Conservation (phyloP, 352 stramenopile genomes). For the Phytopythium mirpurense region DNA sequence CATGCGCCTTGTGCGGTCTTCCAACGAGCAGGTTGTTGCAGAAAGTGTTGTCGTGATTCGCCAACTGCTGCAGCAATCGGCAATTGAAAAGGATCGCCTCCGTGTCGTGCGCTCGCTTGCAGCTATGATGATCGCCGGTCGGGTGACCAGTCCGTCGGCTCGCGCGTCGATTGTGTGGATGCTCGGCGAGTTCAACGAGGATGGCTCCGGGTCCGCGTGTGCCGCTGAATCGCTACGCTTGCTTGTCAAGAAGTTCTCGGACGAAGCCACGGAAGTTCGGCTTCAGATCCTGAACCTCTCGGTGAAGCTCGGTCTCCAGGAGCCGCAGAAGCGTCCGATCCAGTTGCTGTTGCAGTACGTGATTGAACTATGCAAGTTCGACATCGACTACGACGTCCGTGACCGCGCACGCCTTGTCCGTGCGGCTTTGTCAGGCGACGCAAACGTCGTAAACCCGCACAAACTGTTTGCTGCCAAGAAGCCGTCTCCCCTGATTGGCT, state of each 20-base stretch:
- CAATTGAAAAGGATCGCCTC: constrained; percentile 73
- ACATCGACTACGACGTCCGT: constrained; percentile 90
- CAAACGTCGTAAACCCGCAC: constrained; percentile 51
- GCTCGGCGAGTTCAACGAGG: constrained; percentile 85
- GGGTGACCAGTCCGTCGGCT: constrained; percentile 66
- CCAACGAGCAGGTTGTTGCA: constrained; percentile 89
- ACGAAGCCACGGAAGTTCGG: constrained; percentile 87
- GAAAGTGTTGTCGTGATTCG: constrained; percentile 95
- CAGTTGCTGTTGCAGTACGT: constrained; percentile 86
- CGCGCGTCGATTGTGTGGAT: constrained; percentile 92
- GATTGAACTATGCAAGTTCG: constrained; percentile 91
- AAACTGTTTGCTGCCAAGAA: constrained; percentile 82
- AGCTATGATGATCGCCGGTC: constrained; percentile 68
- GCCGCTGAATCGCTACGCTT: constrained; percentile 83
- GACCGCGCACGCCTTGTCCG: constrained; percentile 89
- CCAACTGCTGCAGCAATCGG: constrained; percentile 89
- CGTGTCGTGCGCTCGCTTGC: constrained; percentile 73
- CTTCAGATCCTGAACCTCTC: constrained; percentile 90
- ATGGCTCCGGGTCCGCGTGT: constrained; percentile 55
- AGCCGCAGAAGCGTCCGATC: constrained; percentile 66
- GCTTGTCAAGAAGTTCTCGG: constrained; percentile 81
- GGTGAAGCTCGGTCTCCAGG: constrained; percentile 85
- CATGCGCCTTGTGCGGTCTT: constrained; percentile 81
- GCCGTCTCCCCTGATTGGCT: constrained; percentile 67
- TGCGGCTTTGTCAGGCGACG: constrained; percentile 53